Conservation (phyloP, 108 stramenopile species). For the Heterococcus sp. region DNA sequence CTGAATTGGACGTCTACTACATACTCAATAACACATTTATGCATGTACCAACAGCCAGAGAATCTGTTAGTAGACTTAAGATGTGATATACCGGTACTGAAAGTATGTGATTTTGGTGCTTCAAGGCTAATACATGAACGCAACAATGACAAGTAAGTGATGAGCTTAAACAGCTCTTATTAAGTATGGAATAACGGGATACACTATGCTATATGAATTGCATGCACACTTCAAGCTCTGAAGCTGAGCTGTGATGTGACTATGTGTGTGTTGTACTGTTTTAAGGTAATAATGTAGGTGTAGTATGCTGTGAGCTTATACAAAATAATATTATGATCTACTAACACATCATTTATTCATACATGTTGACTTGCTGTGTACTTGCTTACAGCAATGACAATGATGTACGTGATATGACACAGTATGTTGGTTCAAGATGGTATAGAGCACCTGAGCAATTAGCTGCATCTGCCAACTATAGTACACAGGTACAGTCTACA, state of each 20-base stretch:
- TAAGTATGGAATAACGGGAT: not conserved
- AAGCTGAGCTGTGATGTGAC: not conserved
- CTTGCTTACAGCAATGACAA: too few species aligned
- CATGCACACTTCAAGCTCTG: too few species aligned
- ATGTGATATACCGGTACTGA: not conserved
- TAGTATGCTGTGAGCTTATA: too few species aligned
- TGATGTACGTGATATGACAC: slow-evolving; percentile 69
- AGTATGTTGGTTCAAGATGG: slow-evolving; percentile 98
- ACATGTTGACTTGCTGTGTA: not conserved
- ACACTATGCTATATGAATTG: too few species aligned
- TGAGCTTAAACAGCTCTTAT: not conserved
- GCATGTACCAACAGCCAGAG: too few species aligned
- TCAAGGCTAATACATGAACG: not conserved
- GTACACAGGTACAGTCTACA: too few species aligned
- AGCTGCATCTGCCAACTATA: too few species aligned
- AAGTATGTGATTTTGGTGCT: slow-evolving; percentile 1
- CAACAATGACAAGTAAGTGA: not conserved
- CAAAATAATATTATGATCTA: not conserved
- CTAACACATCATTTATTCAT: not conserved
- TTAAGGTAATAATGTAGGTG: too few species aligned
- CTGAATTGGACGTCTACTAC: too few species aligned
- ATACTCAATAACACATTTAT: too few species aligned
- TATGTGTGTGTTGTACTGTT: not conserved
- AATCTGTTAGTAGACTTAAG: not conserved
- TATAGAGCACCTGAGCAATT: slow-evolving; percentile 93